Evolutionary conservation across 345 rosid genomes (phyloP), one percentile per base, ranked within the genome.

Genomic region (Bretschneidera sinensis): DNA sequence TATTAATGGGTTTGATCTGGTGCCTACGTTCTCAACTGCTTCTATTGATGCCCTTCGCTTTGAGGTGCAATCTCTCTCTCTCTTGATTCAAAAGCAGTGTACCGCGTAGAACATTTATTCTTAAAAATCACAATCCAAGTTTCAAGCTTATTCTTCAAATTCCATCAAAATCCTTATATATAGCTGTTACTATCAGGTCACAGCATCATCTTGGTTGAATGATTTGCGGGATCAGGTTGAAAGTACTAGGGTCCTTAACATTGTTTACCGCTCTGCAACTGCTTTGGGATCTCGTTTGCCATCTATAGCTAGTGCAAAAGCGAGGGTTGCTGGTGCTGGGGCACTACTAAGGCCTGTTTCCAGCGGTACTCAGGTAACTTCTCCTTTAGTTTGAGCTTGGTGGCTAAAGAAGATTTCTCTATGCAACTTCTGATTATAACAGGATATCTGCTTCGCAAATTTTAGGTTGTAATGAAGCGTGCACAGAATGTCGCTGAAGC

Each of bases 311-410:
- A 94, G 85, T 63, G 97, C 99, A 17, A 90, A 78, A 70, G 99
- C 97, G 47, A 88, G 86, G 76, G 99, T 94, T 68, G 97, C 85
- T 57, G 97, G 92, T 76, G 97, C 96, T 33, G 88, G 99, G 57
- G 94, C 95, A 18, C 83, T 90, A 75, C 76, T 94, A 43, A 85
- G 83, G 39, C 99, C 99, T 1, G 96, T 92, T 57, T 87, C 96
- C 54, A 87, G 83, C 59, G 74, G 92, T 65, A 94, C 99, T 24
- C 89, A 84, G 92, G 99, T 92, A 84, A 9, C 61, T 24, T 67
- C 66, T 21, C 23, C 31, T 33, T 60, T 24, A 24, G 39, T 48
- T 50, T 16, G 21, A 16, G 45, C 25, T 21, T 48, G n/a, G 49
- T 22, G 23, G 20, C n/a, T n/a, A n/a, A n/a, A n/a, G n/a, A n/a